Base-by-base conservation (phyloP, 495 filamentous ascomycete species). In the Terfezia boudieri region DNA sequence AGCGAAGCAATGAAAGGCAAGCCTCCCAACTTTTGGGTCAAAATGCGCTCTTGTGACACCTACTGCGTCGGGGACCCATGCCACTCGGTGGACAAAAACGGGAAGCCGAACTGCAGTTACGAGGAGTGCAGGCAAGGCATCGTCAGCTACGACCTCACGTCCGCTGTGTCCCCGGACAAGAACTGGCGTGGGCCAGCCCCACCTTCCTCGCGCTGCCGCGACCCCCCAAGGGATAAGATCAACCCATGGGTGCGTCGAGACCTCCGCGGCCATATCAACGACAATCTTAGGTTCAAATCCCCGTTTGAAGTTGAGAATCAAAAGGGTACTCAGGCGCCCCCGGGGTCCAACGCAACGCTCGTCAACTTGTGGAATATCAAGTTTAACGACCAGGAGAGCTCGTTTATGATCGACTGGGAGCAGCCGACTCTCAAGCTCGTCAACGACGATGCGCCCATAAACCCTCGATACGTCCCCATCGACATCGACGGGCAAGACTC, bases 1-100 rank as follows among this genome's bases (percentile, higher is more conserved):
- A 7, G 2, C 5, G 11, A 51, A 23, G 17, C 41, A 20, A 14
- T 46, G 54, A 64, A 76, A 56, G 38, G n/a, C 22, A 50, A 52
- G 50, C 17, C 8, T n/a, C 17, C 50, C 11, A 17, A 57, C 23
- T n/a, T 48, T 26, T 22, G 38, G 53, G 46, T 53, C 38, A n/a
- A 23, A 55, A 32, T 52, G 53, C 35, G 54, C 53, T 36, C 50
- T 49, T 35, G 57, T 51, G 11, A 35, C 43, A 26, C 51, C 56
- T 41, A 56, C 56, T 49, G 53, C 56, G 16, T 59, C 26, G 6
- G 49, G 49, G 49, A 36, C 32, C 36, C 37, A 22, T 43, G 8
- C 35, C 26, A 0, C 26, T 0, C 26, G 26, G 26, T 20, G 20
- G 20, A 20, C n/a, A 20, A 46, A 36, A 20, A 6, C 12, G 48